Evolutionary conservation across 2,329 filamentous ascomycete genomes (phyloP).

Genomic region (Chaetothyriales sp.): DNA sequence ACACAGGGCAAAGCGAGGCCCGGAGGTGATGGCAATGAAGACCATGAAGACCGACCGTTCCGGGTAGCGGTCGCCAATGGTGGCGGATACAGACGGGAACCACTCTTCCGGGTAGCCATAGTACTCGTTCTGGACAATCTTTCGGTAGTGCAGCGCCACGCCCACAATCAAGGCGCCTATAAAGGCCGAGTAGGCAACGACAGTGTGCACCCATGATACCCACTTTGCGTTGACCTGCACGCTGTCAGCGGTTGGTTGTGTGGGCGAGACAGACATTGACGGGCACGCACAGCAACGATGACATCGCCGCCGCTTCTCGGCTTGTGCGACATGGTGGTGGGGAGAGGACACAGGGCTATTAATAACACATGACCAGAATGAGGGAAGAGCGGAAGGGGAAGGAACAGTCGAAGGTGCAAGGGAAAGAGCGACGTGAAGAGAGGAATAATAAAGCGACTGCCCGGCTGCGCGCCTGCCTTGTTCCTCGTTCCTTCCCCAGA

Average conservation of each 20-base stretch:
- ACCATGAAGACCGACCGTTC: constrained; percentile 95
- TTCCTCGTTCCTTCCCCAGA: not conserved
- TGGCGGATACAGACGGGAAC: constrained; percentile 92
- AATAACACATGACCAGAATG: constrained; percentile 6
- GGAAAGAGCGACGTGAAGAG: constrained; percentile 11
- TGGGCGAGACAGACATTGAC: constrained; percentile 14
- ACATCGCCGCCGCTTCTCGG: constrained; percentile 50
- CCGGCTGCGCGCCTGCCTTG: not conserved
- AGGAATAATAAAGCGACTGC: constrained; percentile 1
- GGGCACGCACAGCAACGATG: constrained; percentile 41
- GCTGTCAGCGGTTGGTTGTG: constrained; percentile 16
- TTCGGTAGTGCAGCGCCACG: constrained; percentile 72
- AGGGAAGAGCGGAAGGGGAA: constrained; percentile 6
- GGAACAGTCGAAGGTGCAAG: not conserved
- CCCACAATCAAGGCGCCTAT: constrained; percentile 74
- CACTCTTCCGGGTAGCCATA: constrained; percentile 90
- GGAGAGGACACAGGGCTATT: constrained; percentile 13
- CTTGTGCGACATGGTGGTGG: constrained; percentile 42
- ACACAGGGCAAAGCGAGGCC: constrained; percentile 80
- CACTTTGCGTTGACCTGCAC: constrained; percentile 68
- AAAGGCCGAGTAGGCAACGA: constrained; percentile 70
- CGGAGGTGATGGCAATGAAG: constrained; percentile 92
- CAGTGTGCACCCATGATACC: constrained; percentile 80
- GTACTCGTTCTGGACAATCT: constrained; percentile 96
- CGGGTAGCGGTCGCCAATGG: constrained; percentile 92